phyloP scores from a whole-genome alignment of 2,329 filamentous ascomycete species.

The Beauveria sp. region DNA sequence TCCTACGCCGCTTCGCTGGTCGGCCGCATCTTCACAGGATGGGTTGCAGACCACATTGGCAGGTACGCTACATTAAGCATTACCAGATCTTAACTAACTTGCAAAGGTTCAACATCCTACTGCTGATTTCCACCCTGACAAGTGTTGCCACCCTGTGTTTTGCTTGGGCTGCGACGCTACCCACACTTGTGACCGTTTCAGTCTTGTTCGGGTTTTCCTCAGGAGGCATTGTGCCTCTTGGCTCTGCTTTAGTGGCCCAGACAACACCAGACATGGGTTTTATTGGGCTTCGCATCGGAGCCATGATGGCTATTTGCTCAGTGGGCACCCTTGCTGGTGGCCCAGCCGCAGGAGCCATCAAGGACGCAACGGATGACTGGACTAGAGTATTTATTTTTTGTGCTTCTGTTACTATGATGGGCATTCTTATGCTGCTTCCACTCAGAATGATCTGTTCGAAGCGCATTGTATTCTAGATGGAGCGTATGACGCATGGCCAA shows the following conservation, averaged over 20 bases:
- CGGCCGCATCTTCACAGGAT: constrained; percentile 44
- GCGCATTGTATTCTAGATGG: constrained; percentile 1
- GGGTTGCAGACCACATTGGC: constrained; percentile 43
- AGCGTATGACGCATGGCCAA: too few species aligned
- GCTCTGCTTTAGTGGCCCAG: constrained; percentile 24
- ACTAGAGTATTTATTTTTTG: constrained; percentile 1
- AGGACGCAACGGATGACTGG: constrained; percentile 7
- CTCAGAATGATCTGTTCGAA: background rate
- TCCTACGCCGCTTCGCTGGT: constrained; percentile 50
- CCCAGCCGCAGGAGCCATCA: constrained; percentile 17
- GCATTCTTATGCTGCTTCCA: background rate
- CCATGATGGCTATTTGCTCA: constrained; percentile 24
- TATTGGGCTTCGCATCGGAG: constrained; percentile 24
- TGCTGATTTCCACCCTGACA: constrained; percentile 16
- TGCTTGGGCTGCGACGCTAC: constrained; percentile 18
- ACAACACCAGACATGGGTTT: constrained; percentile 21
- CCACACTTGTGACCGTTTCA: constrained; percentile 17
- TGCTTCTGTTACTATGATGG: background rate
- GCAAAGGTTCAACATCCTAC: constrained; percentile 33
- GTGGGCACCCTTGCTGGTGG: constrained; percentile 19
- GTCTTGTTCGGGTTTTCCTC: constrained; percentile 24
- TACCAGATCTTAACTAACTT: background rate
- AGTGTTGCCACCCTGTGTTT: constrained; percentile 24
- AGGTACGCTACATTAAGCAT: constrained; percentile 18
- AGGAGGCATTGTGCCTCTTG: constrained; percentile 27